These are phyloP conservation scores for Vanrija pseudolonga DNA, from an alignment of 1,284 basidiomycete species.

Conservation along the genomic window DNA sequence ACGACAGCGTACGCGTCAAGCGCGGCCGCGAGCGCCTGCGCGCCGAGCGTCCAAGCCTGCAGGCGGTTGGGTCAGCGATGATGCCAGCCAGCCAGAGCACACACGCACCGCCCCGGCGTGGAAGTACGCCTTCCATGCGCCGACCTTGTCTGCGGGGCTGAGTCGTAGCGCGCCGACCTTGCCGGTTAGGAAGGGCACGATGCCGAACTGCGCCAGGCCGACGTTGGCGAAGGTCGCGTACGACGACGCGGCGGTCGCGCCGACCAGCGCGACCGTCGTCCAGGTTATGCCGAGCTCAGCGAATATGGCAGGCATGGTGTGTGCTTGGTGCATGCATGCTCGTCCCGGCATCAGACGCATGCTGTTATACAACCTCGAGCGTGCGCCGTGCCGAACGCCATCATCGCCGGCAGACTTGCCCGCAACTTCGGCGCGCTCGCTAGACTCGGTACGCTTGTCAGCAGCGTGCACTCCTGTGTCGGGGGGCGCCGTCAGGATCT, in stretches of 20 bases:
- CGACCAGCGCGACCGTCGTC: slow-evolving; percentile 21
- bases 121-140: slow-evolving; percentile 18
- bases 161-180: slow-evolving; percentile 3
- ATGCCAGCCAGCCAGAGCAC: background rate
- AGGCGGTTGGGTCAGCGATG: background rate
- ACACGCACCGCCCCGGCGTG: slow-evolving; percentile 18
- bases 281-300: slow-evolving; percentile 8
- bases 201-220: slow-evolving; percentile 18
- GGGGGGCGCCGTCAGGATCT: too few relatives aligned
- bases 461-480: too few relatives aligned
- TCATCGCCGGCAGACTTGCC: too few relatives aligned
- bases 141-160: slow-evolving; percentile 5
- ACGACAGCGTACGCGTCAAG: background rate
- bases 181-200: slow-evolving; percentile 23
- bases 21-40: background rate
- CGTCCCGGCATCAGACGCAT: too few relatives aligned
- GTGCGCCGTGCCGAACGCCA: too few relatives aligned
- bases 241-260: slow-evolving; percentile 17
- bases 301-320: background rate
- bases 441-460: too few relatives aligned
- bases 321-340: too few relatives aligned
- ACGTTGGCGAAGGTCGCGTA: slow-evolving; percentile 27
- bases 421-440: too few relatives aligned
- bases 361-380: too few relatives aligned
- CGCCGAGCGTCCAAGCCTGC: slow-evolving; percentile 14